phyloP scores from a whole-genome alignment of 768 basidiomycete genomes.

The Udeniomyces megalosporus region DNA sequence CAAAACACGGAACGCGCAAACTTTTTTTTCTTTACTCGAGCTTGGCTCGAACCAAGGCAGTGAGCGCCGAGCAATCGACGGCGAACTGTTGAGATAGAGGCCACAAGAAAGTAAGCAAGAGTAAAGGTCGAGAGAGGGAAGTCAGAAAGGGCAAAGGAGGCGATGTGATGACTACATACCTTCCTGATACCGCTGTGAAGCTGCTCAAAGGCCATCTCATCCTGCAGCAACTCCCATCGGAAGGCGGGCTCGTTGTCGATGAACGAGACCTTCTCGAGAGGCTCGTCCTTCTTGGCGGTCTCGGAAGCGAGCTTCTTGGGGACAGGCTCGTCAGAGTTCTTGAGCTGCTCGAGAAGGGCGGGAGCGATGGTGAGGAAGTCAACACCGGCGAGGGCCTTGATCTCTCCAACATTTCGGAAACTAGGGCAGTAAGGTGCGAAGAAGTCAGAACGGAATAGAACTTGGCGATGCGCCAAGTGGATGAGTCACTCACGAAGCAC shows the following conservation, averaged over 20 bases:
- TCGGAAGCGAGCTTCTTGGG: constrained; percentile 66
- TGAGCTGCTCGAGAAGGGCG: constrained; percentile 76
- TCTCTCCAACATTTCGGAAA: constrained; percentile 97
- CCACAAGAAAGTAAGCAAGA: neutral
- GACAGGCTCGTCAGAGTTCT: constrained; percentile 56
- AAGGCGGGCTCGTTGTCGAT: constrained; percentile 90
- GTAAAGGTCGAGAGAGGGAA: neutral
- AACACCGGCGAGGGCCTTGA: constrained; percentile 84
- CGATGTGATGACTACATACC: neutral
- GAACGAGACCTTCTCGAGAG: constrained; percentile 63
- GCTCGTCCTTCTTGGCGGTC: constrained; percentile 36
- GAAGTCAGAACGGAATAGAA: neutral
- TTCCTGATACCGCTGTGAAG: constrained; percentile 91
- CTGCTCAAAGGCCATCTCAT: constrained; percentile 97
- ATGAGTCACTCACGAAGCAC: constrained; percentile 44
- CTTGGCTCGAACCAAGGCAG: constrained; percentile 53
- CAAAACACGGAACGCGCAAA: no score
- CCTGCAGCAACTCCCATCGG: constrained; percentile 82
- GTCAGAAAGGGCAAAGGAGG: neutral
- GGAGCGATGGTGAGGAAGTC: constrained; percentile 97
- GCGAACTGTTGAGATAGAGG: constrained; percentile 48
- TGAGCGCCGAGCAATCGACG: constrained; percentile 82
- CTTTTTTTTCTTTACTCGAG: constrained; percentile 21
- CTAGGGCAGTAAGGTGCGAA: neutral
- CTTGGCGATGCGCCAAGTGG: neutral